phyloP scores from a whole-genome alignment of 352 stramenopile genomes.

The Paralagenidium karlingii region DNA sequence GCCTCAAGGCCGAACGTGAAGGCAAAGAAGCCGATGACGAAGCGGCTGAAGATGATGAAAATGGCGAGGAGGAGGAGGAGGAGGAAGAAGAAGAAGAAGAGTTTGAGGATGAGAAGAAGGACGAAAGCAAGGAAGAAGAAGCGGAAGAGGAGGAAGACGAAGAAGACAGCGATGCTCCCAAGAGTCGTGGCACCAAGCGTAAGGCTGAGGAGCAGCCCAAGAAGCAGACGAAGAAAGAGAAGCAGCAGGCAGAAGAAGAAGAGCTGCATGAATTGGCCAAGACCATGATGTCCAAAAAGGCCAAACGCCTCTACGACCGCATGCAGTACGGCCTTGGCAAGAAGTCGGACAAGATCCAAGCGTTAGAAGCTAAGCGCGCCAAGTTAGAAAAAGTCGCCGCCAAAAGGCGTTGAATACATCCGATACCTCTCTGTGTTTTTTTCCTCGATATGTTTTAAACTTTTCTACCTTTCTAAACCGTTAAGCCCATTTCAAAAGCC shows the following conservation, averaged over 20 bases:
- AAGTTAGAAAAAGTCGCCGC: conserved; percentile 47
- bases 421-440: too few species aligned
- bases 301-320: conserved; percentile 82
- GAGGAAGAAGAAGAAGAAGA: conserved; percentile 29
- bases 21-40: conserved; percentile 20
- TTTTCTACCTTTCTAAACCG: too few species aligned
- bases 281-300: conserved; percentile 90
- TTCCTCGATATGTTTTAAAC: too few species aligned
- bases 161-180: background rate
- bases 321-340: conserved; percentile 88
- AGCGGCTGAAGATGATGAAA: conserved; percentile 15
- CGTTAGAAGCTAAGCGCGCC: conserved; percentile 67
- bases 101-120: conserved; percentile 16
- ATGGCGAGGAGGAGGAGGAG: too few species aligned
- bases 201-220: conserved; percentile 14
- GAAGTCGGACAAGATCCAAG: conserved; percentile 79
- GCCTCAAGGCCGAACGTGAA: conserved; percentile 69
- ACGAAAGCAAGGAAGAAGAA: conserved; percentile 8
- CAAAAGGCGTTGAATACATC: too few species aligned
- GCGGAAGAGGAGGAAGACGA: conserved; percentile 17
- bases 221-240: conserved; percentile 66
- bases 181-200: conserved; percentile 23
- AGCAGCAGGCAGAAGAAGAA: conserved; percentile 63
- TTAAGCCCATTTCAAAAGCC: too few species aligned
- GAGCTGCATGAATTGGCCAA: conserved; percentile 81